A percentile compares a stretch with the other conserved stretches of the same genome.
Evolutionary conservation across 2,329 filamentous ascomycete species (phyloP).

Genomic region (Alternaria postmessia): DNA sequence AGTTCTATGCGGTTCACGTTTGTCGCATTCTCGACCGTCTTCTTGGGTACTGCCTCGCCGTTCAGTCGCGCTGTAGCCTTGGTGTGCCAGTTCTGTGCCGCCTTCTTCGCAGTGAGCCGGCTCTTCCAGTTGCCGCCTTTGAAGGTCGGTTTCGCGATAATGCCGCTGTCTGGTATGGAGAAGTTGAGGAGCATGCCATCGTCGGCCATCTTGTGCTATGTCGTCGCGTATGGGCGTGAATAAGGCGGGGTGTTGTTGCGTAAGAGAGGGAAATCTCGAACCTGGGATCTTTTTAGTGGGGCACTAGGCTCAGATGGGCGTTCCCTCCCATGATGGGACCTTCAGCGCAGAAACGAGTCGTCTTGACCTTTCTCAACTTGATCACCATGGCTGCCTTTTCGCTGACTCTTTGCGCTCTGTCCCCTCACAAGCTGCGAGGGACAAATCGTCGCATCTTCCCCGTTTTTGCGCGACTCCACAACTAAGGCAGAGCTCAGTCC

Average conservation of each 20-base stretch:
- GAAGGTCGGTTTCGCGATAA: conserved; percentile 71
- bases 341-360: conserved; percentile 38
- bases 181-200: conserved; percentile 97
- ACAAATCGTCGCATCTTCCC: neutral
- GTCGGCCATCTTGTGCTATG: conserved; percentile 75
- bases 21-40: conserved; percentile 31
- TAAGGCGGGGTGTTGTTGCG: conserved; percentile 12
- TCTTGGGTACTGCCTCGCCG: conserved; percentile 37
- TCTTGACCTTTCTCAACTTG: conserved; percentile 28
- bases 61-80: conserved; percentile 48
- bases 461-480: neutral
- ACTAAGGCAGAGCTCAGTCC: conserved; percentile 15
- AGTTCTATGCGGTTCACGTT: conserved; percentile 43
- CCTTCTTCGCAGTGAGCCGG: conserved; percentile 79
- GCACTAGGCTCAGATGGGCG: conserved; percentile 16
- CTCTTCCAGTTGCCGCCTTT: conserved; percentile 96
- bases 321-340: conserved; percentile 17
- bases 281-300: conserved; percentile 31
- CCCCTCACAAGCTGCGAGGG: conserved; percentile 14
- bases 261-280: conserved; percentile 20
- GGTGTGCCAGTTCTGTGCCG: conserved; percentile 62
- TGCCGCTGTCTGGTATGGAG: conserved; percentile 72
- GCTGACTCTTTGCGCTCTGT: conserved; percentile 4
- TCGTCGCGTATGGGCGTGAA: conserved; percentile 5
- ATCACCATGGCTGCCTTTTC: conserved; percentile 25